Base-by-base conservation (phyloP, 2,329 filamentous ascomycete genomes). In the Neonectria punicea region DNA sequence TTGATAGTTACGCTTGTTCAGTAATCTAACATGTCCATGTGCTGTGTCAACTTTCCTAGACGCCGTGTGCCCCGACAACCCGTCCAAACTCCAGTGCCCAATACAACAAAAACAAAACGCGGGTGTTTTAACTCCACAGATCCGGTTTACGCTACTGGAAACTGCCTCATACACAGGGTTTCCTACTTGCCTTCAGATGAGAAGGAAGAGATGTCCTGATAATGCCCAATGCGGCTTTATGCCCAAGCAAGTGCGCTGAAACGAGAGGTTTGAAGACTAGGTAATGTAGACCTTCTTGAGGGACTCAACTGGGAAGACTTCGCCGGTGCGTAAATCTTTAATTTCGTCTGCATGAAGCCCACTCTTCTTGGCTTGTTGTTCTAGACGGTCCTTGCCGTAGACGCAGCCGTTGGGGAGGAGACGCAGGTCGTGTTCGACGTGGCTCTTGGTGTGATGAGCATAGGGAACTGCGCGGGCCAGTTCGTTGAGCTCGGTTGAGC, bases 271-370 rank as follows among this genome's bases (percentile, higher is more conserved):
- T 7, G n/a, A 14, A 18, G 11, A 14, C 63, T 81, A 97, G 58
- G 93, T 93, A 65, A 98, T 97, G 77, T 91, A 99, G 22, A 98
- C 94, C 83, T 97, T 98, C 83, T 92, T 92, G 63, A 96, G 81
- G 60, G 88, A 84, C 2, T 85, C 83, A 58, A 84, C 81, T 1
- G 84, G 79, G 74, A 86, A 96, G 11, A 92, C 81, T 55, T 93
- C 87, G 0, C 91, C 90, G 1, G 92, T 94, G 18, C 90, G 89
- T 20, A 94, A 87, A 81, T 98, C 95, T 77, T 92, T 92, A 14
- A 97, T 86, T 74, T 86, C 85, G 5, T 87, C 90, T 7, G 85
- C 76, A 22, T 85, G 82, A 46, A 96, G 84, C 1, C 92, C 92
- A 0, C 93, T 84, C 81, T 97, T 98, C 74, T 88, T 87, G 61